Percentiles rank a stretch among this genome's conserved stretches.
These are phyloP conservation scores for Pseudoperonospora humuli DNA, from an alignment of 352 stramenopile species.

Conservation along the genomic window DNA sequence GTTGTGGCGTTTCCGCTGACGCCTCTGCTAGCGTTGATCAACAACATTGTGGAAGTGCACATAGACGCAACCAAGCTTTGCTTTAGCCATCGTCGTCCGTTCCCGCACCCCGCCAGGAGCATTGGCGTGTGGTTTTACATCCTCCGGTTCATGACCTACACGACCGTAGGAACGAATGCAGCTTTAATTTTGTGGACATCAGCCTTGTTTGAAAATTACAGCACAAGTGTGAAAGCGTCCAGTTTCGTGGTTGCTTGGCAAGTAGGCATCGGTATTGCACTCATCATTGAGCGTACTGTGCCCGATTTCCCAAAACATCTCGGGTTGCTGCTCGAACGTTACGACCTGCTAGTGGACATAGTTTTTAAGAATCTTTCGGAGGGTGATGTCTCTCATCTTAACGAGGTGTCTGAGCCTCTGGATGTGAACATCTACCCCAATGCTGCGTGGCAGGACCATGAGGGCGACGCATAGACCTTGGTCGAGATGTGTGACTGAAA, in stretches of 20 bases:
- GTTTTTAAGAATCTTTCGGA: conserved; percentile 70
- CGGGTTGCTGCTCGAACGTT: conserved; percentile 43
- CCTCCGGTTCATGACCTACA: conserved; percentile 74
- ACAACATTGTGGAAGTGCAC: conserved; percentile 91
- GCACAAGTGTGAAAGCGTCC: conserved; percentile 39
- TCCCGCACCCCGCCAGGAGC: conserved; percentile 68
- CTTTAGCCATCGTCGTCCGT: conserved; percentile 66
- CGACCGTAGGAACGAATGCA: conserved; percentile 71
- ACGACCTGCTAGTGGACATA: conserved; percentile 61
- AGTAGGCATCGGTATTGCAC: conserved; percentile 53
- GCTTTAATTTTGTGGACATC: conserved; percentile 77
- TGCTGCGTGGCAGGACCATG: conserved; percentile 57
- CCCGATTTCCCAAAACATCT: conserved; percentile 54
- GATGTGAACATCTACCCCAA: conserved; percentile 72
- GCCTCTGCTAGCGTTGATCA: conserved; percentile 82
- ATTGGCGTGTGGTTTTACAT: conserved; percentile 92
- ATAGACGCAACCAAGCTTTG: conserved; percentile 84
- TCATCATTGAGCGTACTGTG: conserved; percentile 54
- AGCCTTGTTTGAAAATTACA: conserved; percentile 44
- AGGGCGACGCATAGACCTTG: no score
- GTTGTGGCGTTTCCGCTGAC: conserved; percentile 91
- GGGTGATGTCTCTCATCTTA: conserved; percentile 54
- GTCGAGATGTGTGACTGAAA: no score
- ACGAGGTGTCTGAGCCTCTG: conserved; percentile 61
- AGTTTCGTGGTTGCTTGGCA: conserved; percentile 66